These are phyloP conservation scores for Chrysoporthe puriensis DNA, from an alignment of 2,329 filamentous ascomycete species.

Conservation along the genomic window DNA sequence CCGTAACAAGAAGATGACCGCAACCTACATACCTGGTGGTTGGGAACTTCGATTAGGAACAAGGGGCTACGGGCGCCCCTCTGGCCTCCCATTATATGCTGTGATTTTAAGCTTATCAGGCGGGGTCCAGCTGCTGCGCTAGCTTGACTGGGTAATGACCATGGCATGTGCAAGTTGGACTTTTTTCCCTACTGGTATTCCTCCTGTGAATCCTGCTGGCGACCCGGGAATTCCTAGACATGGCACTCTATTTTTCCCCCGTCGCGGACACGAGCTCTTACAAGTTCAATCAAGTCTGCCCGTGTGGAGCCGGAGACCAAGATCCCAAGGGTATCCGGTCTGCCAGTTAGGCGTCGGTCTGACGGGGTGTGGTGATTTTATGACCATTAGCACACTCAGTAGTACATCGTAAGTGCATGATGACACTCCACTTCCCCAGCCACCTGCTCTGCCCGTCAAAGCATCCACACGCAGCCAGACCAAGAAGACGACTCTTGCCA, in stretches of 20 bases:
- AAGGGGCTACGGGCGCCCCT: background rate
- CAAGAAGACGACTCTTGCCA: background rate
- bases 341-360: too few relatives aligned
- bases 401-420: background rate
- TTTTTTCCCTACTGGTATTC: background rate
- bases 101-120: slow-evolving; percentile 5
- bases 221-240: too few relatives aligned
- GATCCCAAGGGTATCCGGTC: too few relatives aligned
- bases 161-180: background rate
- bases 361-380: too few relatives aligned
- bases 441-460: background rate
- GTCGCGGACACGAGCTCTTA: too few relatives aligned
- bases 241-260: too few relatives aligned
- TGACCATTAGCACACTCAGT: background rate
- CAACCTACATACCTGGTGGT: background rate
- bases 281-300: too few relatives aligned
- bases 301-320: too few relatives aligned
- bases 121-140: background rate
- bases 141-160: background rate
- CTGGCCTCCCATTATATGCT: background rate
- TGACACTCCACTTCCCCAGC: slow-evolving; percentile 1
- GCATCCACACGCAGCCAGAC: background rate
- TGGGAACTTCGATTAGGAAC: background rate
- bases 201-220: too few relatives aligned
- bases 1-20: background rate